Percentiles rank a stretch among this genome's conserved stretches.
Evolutionary conservation across 805 yeast species (phyloP).

Genomic region (Dipodascus geniculatus): DNA sequence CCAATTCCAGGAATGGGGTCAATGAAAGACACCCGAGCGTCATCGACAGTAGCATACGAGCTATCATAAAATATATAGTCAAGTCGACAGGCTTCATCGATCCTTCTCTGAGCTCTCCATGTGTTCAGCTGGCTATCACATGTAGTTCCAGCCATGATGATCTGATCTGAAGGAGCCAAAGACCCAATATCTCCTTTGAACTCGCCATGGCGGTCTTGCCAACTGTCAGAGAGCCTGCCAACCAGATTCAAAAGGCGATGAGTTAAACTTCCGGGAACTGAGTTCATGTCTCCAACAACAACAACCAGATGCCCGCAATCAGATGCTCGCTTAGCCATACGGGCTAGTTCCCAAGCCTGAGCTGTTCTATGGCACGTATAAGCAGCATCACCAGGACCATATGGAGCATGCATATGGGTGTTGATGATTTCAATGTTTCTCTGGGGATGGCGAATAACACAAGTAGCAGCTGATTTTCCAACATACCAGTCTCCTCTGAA

Average conservation of each 20-base stretch:
- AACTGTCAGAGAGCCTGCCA: constrained; percentile 65
- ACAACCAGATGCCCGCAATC: constrained; percentile 75
- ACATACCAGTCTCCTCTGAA: constrained; percentile 96
- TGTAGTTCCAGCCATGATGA: constrained; percentile 68
- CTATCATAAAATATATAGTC: constrained; percentile 81
- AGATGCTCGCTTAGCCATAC: constrained; percentile 45
- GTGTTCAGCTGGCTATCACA: constrained; percentile 83
- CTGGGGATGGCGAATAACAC: constrained; percentile 43
- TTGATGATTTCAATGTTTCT: constrained; percentile 63
- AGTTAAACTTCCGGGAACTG: constrained; percentile 78
- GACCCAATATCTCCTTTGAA: constrained; percentile 31
- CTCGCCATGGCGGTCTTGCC: constrained; percentile 58
- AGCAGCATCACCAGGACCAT: constrained; percentile 78
- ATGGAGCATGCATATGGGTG: constrained; percentile 97
- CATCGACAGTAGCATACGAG: constrained; percentile 36
- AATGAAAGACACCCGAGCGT: constrained; percentile 65
- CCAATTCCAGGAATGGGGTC: constrained; percentile 57
- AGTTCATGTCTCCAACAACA: constrained; percentile 88
- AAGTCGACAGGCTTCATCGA: constrained; percentile 70
- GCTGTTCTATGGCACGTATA: constrained; percentile 83
- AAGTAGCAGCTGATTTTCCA: constrained; percentile 78
- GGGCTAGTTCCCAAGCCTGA: constrained; percentile 93
- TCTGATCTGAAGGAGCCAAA: constrained; percentile 49
- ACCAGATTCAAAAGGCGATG: constrained; percentile 58
- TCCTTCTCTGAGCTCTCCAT: constrained; percentile 50